These are phyloP conservation scores for Leptomonas pyrrhocoris DNA, from an alignment of 208 protist species.

Conservation along the genomic window DNA sequence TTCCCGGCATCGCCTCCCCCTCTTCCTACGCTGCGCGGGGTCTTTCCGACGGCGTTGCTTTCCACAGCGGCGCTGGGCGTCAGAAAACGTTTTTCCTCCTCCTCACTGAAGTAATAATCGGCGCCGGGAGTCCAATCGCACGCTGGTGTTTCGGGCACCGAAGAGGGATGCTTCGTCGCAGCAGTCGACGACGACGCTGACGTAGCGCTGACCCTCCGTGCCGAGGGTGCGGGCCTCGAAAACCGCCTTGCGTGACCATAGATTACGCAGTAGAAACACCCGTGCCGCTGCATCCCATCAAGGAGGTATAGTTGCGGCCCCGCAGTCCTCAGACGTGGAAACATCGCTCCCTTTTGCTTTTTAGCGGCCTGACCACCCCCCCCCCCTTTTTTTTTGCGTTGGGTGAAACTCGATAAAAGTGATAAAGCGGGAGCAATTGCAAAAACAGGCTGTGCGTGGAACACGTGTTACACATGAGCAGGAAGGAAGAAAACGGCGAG, in stretches of 20 bases:
- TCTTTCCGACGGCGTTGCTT: too few relatives aligned
- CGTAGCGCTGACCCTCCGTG: not conserved
- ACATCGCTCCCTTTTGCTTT: not conserved
- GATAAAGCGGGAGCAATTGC: too few relatives aligned
- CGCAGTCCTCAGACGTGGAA: not conserved
- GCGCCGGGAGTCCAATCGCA: constrained; percentile 5
- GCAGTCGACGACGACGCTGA: not conserved
- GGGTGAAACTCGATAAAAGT: too few relatives aligned
- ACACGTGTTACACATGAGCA: too few relatives aligned
- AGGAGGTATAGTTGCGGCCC: not conserved
- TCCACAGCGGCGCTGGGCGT: not conserved
- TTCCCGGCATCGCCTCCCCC: not conserved
- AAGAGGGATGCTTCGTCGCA: not conserved
- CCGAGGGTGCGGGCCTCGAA: not conserved
- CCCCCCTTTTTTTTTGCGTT: not conserved
- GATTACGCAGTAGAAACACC: not conserved
- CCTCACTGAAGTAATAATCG: constrained; percentile 12
- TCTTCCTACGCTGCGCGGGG: too few relatives aligned
- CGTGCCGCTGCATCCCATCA: not conserved
- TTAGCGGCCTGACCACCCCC: too few relatives aligned
- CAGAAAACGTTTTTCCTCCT: constrained; percentile 15
- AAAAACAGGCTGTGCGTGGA: too few relatives aligned
- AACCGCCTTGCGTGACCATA: not conserved
- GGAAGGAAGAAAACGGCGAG: too few relatives aligned
- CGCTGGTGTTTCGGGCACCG: not conserved